These are phyloP conservation scores for Seminavis robusta DNA, from an alignment of 108 stramenopile species.

Conservation along the genomic window DNA sequence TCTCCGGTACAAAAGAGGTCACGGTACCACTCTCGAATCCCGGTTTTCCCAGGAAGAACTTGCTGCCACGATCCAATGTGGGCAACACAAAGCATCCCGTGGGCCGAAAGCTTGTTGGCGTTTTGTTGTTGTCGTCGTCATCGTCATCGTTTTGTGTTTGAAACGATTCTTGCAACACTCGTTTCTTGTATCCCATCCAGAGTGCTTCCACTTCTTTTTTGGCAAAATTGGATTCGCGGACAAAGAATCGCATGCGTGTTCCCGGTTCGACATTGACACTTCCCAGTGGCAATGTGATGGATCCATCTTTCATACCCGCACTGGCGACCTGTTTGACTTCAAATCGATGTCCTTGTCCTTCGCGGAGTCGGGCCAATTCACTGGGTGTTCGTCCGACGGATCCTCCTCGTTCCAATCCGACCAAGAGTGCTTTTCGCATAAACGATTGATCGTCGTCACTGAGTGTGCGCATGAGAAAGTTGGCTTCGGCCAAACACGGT, in stretches of 20 bases:
- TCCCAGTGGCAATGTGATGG: constrained; percentile 72
- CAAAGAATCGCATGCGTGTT: constrained; percentile 77
- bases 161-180: constrained; percentile 33
- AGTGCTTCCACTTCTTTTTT: constrained; percentile 82
- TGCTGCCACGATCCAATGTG: constrained; percentile 75
- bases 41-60: constrained; percentile 73
- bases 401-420: constrained; percentile 59
- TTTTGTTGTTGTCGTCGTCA: not conserved
- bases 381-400: constrained; percentile 41
- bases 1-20: constrained; percentile 44
- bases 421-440: constrained; percentile 71
- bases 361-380: constrained; percentile 61
- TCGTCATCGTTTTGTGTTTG: constrained; percentile 11
- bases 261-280: constrained; percentile 75
- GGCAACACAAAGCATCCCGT: constrained; percentile 73
- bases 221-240: constrained; percentile 79
- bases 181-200: constrained; percentile 85
- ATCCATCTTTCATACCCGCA: constrained; percentile 87
- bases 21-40: constrained; percentile 67
- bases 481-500: constrained; percentile 82
- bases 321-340: constrained; percentile 73
- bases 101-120: constrained; percentile 31
- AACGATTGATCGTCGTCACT: constrained; percentile 82
- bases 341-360: constrained; percentile 74
- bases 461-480: constrained; percentile 74